Base-by-base conservation (phyloP, 2,329 filamentous ascomycete genomes). In the Trichoderma polysporum region DNA sequence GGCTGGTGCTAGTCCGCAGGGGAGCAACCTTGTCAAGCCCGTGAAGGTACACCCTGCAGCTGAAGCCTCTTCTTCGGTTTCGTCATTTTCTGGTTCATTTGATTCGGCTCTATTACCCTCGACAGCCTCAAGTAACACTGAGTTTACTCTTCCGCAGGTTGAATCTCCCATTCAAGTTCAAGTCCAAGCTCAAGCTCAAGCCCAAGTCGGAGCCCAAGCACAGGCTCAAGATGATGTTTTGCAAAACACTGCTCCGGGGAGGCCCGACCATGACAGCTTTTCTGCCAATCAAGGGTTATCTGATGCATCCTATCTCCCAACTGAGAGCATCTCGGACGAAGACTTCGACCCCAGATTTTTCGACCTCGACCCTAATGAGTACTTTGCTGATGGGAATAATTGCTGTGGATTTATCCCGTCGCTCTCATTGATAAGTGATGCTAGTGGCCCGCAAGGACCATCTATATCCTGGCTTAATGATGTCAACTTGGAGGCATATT, bases 341-440 rank as follows among this genome's bases (percentile, higher is more conserved):
- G 69, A 69, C 39, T 69, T 69, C 29, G 66, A 70, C 15, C 45
- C 63, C 12, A 58, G 59, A 2, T 70, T 68, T 53, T 70, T 70
- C 33, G 69, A 70, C 37, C 59, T 70, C n/a, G 68, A 70, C 31
- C 66, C 68, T n/a, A 56, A 69, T 10, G 35, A 68, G 8, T 70
- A 70, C 64, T 70, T 66, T 50, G 65, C 68, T 3, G 66, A 70
- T 13, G 64, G 45, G 8, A 65, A 67, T 41, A 70, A 71, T 29
- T 70, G 65, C 27, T 71, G 70, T 25, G 68, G 69, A 35, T 70
- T 67, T 19, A 68, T 71, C 2, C 69, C 69, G 5, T 49, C 53
- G 12, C 19, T 54, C 45, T 54, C 62, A 4, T 31, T 59, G 25
- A 60, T 58, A 49, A 57, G 66, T 17, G 62, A 66, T 49, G 47